Evolutionary conservation across 169 alveolate species (phyloP), one percentile per base, ranked within the genome.

Genomic region (Plasmodium gallinaceum): DNA sequence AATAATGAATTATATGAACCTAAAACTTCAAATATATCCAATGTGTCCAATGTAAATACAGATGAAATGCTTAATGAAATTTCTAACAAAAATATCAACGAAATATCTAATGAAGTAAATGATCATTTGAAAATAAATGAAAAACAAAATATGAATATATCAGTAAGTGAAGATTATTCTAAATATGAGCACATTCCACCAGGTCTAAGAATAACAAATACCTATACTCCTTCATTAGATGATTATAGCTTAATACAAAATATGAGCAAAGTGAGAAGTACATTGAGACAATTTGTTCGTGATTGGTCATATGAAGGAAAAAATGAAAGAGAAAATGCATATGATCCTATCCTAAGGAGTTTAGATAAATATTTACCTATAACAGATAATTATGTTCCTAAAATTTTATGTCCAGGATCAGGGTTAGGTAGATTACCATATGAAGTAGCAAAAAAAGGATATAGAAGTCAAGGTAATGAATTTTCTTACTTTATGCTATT

Each of bases 401-500:
- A 97, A 73, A 98, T 98, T 10, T 75, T 97, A 69, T 96, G 98
- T 42, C 99, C 99, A 3, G 99, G 99, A 3, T 96, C 98, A 51
- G 99, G 99, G 2, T 86, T 98, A 68, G 99, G 99, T 12, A 94
- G 99, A 75, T 90, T 98, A 71, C 98, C 99, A 24, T 98, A 96
- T 80, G 99, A 98, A 88, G 97, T 98, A 3, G 98, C 99, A 64
- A 86, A 94, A 70, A 88, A 93, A 26, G 99, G 99, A 2, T 98
- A 97, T 88, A 94, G 97, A 66, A 96, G 99, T n/a, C 99, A 98
- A 92, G 99, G 99, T 37, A 98, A 98, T 92, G 99, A 98, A 91
- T 96, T 98, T 76, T 96, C 99, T 16, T 98, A 97, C 93, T 98
- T 97, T 90, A 98, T 98, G 99, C 96, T 98, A 5, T 83, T 98